Evolutionary conservation across 116 monocot genomes (phyloP).

Genomic region (Thalassia testudinum): DNA sequence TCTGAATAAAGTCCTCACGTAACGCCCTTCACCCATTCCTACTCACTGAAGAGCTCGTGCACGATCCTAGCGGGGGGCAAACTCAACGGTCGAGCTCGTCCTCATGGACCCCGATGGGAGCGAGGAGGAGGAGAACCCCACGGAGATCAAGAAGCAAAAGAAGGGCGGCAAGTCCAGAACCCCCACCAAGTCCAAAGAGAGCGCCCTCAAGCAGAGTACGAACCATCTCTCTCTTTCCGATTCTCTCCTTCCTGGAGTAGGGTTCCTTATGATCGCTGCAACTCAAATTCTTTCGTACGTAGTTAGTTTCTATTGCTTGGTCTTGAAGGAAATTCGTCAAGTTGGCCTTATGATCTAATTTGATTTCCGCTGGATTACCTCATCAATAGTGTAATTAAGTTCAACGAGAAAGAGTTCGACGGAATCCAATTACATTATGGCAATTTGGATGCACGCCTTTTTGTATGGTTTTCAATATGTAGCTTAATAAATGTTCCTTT

Average conservation of each 20-base stretch:
- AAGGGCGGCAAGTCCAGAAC: constrained; percentile 14
- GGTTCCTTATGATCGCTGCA: not conserved
- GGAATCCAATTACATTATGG: not conserved
- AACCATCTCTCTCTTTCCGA: not conserved
- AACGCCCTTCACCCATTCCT: too few species aligned
- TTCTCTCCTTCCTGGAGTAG: not conserved
- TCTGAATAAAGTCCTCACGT: too few species aligned
- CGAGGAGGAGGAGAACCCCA: too few species aligned
- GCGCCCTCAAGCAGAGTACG: constrained; percentile 75
- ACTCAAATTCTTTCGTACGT: not conserved
- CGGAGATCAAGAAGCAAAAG: too few species aligned
- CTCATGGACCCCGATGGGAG: too few species aligned
- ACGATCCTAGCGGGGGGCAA: too few species aligned
- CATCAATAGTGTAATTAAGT: not conserved
- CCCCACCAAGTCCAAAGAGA: constrained; percentile 31
- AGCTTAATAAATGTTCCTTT: not conserved
- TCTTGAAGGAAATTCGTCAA: not conserved
- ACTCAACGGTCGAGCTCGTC: too few species aligned
- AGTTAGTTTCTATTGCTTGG: not conserved
- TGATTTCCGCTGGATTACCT: too few species aligned
- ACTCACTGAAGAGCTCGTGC: too few species aligned
- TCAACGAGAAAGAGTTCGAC: not conserved
- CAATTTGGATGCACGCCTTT: too few species aligned
- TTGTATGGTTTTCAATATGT: not conserved
- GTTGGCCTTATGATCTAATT: not conserved